Evolutionary conservation across 2,329 filamentous ascomycete species (phyloP), one percentile per base, ranked within the genome.

Genomic region (Penicillium fuscoglaucum): DNA sequence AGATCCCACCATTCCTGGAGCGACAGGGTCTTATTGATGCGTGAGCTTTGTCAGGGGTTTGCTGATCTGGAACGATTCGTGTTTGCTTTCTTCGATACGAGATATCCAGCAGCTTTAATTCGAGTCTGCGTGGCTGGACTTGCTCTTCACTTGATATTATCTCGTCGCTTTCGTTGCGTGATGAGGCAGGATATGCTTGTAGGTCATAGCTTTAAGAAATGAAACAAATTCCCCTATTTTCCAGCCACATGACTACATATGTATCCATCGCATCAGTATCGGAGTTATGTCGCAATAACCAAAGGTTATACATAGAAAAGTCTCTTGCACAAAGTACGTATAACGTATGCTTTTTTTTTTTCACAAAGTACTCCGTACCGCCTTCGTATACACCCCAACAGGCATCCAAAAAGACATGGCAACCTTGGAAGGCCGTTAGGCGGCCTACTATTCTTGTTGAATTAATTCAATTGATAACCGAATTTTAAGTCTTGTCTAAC

Each of bases 1-100:
- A 55, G 0, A 59, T 72, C 44, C 69, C 70, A 13, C 63, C 61
- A 15, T 64, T 46, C 40, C 28, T 44, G 28, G 28, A 52, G n/a
- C 55, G 61, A 48, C 28, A 55, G 12, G 39, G 13, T 17, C 50
- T 37, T n/a, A 4, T n/a, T 35, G 6, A n/a, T 3, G 21, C 29
- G 28, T 24, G 37, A 31, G 28, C 3, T 37, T 52, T n/a, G 39
- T 41, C 6, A 5, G 9, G 8, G 15, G 17, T n/a, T 44, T 24
- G 9, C 26, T 24, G 50, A 28, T 45, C 6, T 15, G n/a, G 19
- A 31, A 21, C 9, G n/a, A 28, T 17, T 24, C 19, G 19, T 9
- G n/a, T 31, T 47, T 21, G 10, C 44, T 19, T 29, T 46, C 26
- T 46, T 46, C 6, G 12, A 19, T 8, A 46, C 31, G 28, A 21